These are phyloP conservation scores for Trametes pubescens DNA, from an alignment of 1,284 basidiomycete species.

Conservation along the genomic window DNA sequence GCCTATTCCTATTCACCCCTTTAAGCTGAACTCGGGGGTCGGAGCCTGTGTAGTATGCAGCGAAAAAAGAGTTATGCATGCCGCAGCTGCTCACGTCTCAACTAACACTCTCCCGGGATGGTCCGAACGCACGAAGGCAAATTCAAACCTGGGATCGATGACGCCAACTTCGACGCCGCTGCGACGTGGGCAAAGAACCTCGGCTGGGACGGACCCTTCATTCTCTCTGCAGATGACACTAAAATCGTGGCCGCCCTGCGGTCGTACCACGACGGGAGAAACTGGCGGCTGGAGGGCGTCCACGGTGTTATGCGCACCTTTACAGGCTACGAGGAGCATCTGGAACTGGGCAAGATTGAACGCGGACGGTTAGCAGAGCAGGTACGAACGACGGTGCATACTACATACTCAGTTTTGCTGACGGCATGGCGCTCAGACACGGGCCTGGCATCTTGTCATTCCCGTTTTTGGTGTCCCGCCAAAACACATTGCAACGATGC, in stretches of 20 bases:
- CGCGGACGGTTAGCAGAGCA: background rate
- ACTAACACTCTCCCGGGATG: no score
- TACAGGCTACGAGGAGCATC: constrained; percentile 6
- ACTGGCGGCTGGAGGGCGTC: constrained; percentile 3
- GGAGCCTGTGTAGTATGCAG: constrained; percentile 5
- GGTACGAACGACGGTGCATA: background rate
- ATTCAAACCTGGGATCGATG: constrained; percentile 8
- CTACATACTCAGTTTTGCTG: background rate
- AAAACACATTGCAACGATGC: constrained; percentile 10
- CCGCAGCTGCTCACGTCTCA: no score
- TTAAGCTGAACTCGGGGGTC: constrained; percentile 5
- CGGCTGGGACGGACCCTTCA: constrained; percentile 5
- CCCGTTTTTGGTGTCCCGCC: constrained; percentile 3
- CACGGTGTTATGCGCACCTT: constrained; percentile 1
- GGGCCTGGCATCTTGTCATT: constrained; percentile 4
- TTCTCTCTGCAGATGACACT: constrained; percentile 9
- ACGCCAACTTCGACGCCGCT: constrained; percentile 7
- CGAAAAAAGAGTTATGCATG: no score
- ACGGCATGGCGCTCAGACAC: constrained; percentile 1
- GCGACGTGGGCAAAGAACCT: background rate
- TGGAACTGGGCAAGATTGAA: background rate
- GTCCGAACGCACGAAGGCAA: background rate
- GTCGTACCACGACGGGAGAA: constrained; percentile 1
- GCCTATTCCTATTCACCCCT: no score
- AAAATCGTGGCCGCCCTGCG: constrained; percentile 5